phyloP scores from a whole-genome alignment of 2,329 filamentous ascomycete genomes.

The Didymella pinodella region DNA sequence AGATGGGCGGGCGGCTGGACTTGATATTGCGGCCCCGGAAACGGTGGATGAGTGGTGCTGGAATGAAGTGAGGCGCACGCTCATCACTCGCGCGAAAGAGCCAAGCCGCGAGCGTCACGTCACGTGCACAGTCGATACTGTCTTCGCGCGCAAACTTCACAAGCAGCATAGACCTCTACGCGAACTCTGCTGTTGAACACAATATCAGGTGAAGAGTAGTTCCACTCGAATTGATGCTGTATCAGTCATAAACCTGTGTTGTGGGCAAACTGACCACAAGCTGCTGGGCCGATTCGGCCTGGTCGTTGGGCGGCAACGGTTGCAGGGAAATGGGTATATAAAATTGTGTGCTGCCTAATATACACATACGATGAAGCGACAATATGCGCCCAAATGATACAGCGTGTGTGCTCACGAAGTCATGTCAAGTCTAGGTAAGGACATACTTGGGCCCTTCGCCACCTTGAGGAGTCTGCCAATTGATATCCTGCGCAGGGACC shows the following conservation, averaged over 20 bases:
- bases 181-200: not conserved
- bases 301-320: conserved; percentile 11
- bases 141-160: not conserved
- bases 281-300: conserved; percentile 8
- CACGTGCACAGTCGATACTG: not conserved
- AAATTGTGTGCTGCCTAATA: conserved; percentile 14
- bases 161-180: not conserved
- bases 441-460: conserved; percentile 77
- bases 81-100: conserved; percentile 11
- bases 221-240: too few species aligned
- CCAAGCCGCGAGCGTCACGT: conserved; percentile 20
- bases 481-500: conserved; percentile 94
- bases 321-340: conserved; percentile 20
- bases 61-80: conserved; percentile 25
- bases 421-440: conserved; percentile 56
- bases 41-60: conserved; percentile 30
- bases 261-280: not conserved
- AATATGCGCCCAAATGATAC: not conserved
- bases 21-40: conserved; percentile 32
- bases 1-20: conserved; percentile 30
- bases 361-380: conserved; percentile 7
- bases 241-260: not conserved
- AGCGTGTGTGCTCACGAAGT: not conserved
- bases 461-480: conserved; percentile 87
- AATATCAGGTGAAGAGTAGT: not conserved